Conservation (phyloP, 139 green algal genomes). For the Gonium pectorale region DNA sequence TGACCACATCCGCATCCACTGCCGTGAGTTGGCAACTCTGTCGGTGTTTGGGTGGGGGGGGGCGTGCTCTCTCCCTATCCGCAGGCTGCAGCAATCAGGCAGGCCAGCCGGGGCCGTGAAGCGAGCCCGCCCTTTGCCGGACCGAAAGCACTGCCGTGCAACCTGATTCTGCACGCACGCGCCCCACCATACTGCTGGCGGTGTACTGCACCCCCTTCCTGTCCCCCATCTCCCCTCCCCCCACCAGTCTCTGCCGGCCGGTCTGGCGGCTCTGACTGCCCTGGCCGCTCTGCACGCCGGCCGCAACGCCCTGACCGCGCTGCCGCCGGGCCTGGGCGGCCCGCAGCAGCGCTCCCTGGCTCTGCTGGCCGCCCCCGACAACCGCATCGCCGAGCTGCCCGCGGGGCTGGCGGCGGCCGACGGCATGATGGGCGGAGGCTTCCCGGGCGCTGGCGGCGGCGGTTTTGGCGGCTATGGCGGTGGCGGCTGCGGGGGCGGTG, state of each 20-base stretch:
- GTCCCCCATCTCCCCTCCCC: background rate
- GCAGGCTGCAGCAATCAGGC: background rate
- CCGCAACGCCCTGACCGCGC: conserved; percentile 10
- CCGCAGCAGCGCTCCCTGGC: conserved; percentile 56
- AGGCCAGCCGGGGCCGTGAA: too few relatives aligned
- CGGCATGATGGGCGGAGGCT: background rate
- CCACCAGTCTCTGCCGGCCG: conserved; percentile 38
- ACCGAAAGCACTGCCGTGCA: too few relatives aligned
- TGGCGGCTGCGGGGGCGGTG: too few relatives aligned
- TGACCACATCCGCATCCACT: too few relatives aligned
- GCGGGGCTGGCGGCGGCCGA: background rate
- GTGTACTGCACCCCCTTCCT: background rate
- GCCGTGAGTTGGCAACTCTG: too few relatives aligned
- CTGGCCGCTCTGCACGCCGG: conserved; percentile 23
- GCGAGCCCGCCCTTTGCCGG: too few relatives aligned
- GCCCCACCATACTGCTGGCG: too few relatives aligned
- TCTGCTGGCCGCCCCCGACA: conserved; percentile 40
- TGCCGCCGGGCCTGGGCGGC: conserved; percentile 51
- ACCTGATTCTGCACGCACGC: too few relatives aligned
- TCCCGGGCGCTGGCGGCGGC: too few relatives aligned
- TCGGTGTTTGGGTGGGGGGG: too few relatives aligned
- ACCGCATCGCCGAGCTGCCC: conserved; percentile 51
- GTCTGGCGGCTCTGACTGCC: conserved; percentile 28
- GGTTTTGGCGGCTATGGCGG: too few relatives aligned
- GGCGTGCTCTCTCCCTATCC: too few relatives aligned